Conservation (phyloP, 306 rosid genomes). For the Pyrus bretschneideri region DNA sequence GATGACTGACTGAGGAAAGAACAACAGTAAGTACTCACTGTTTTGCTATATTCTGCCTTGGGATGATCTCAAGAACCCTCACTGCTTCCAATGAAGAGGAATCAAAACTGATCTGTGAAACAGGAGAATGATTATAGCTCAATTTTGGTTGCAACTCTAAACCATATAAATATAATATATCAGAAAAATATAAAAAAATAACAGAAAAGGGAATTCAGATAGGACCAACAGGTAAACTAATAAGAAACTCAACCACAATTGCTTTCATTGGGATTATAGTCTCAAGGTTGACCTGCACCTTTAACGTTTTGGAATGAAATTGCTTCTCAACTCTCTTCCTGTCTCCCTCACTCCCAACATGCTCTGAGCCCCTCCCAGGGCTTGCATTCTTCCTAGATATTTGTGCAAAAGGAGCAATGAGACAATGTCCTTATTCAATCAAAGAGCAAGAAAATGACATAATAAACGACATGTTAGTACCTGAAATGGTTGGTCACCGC, state of each 20-base stretch:
- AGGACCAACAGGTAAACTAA: neutral
- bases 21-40: slow-evolving; percentile 20
- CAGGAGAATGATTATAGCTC: slow-evolving; percentile 3
- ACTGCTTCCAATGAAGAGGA: slow-evolving; percentile 48
- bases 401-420: neutral
- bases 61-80: slow-evolving; percentile 29
- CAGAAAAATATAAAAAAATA: neutral
- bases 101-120: slow-evolving; percentile 38
- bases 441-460: neutral
- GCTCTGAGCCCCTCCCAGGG: neutral
- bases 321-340: slow-evolving; percentile 22
- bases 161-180: neutral
- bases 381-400: neutral
- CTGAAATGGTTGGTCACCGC: slow-evolving; percentile 21
- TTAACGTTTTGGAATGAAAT: slow-evolving; percentile 19
- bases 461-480: neutral
- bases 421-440: neutral
- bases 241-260: neutral
- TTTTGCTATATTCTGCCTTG: slow-evolving; percentile 41
- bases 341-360: slow-evolving; percentile 2
- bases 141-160: neutral
- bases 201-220: neutral
- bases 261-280: slow-evolving; percentile 21
- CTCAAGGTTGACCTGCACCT: slow-evolving; percentile 23
- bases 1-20: neutral